These are phyloP conservation scores for Auxenochlorella pyrenoidosa DNA, from an alignment of 139 green algal species.

Conservation along the genomic window DNA sequence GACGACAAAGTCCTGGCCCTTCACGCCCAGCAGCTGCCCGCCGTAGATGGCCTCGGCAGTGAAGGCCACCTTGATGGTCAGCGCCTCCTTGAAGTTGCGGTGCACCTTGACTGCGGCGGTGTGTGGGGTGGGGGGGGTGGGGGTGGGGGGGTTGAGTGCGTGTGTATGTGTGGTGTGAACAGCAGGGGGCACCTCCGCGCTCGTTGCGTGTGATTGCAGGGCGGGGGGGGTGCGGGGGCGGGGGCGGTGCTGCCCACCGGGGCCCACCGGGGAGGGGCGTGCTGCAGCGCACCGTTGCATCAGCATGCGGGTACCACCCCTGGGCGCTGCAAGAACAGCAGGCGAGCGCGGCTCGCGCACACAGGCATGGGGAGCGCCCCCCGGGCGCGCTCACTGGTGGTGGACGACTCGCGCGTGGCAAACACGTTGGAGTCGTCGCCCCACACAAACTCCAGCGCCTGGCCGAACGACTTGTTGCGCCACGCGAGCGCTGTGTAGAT, in stretches of 20 bases:
- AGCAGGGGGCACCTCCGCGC: too few species aligned
- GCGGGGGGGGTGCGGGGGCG: too few species aligned
- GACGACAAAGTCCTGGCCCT: slow-evolving; percentile 87
- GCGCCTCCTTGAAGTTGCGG: slow-evolving; percentile 87
- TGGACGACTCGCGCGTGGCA: slow-evolving; percentile 64
- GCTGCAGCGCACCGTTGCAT: too few species aligned
- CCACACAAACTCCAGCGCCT: slow-evolving; percentile 95
- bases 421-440: slow-evolving; percentile 90
- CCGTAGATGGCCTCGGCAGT: slow-evolving; percentile 89
- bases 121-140: background rate
- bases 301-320: too few species aligned
- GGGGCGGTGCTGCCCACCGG: too few species aligned
- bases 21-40: slow-evolving; percentile 86
- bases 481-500: slow-evolving; percentile 99
- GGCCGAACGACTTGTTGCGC: slow-evolving; percentile 98
- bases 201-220: too few species aligned
- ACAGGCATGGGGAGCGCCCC: background rate
- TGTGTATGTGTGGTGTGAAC: too few species aligned
- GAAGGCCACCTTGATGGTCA: slow-evolving; percentile 83
- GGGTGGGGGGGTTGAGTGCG: background rate
- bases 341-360: background rate
- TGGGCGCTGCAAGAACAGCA: too few species aligned
- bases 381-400: background rate
- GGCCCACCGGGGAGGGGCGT: too few species aligned
- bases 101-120: slow-evolving; percentile 65